Evolutionary conservation across 768 basidiomycete species (phyloP).

Genomic region (Trametes punicea): DNA sequence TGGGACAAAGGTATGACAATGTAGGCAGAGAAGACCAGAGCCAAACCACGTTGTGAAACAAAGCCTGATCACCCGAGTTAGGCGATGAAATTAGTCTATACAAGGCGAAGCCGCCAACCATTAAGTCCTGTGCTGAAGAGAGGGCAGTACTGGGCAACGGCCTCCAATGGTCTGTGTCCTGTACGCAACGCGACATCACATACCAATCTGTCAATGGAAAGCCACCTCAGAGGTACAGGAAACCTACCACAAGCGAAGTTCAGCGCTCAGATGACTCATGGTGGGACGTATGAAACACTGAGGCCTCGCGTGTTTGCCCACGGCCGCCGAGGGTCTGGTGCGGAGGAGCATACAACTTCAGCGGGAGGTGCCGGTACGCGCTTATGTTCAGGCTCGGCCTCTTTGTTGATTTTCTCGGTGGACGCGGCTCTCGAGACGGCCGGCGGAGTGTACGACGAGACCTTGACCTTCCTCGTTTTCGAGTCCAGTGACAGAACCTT

Average conservation of each 20-base stretch:
- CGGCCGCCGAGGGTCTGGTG: constrained; percentile 6
- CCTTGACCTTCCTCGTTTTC: constrained; percentile 47
- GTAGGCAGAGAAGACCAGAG: too few relatives aligned
- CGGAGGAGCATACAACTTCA: constrained; percentile 29
- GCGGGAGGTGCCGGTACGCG: constrained; percentile 40
- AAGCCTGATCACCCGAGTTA: too few relatives aligned
- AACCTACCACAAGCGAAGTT: background rate
- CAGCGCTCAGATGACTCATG: background rate
- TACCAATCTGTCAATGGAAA: too few relatives aligned
- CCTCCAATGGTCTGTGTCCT: too few relatives aligned
- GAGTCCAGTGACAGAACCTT: constrained; percentile 59
- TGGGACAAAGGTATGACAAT: too few relatives aligned
- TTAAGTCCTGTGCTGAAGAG: too few relatives aligned
- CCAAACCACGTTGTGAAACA: too few relatives aligned
- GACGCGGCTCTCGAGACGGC: constrained; percentile 36
- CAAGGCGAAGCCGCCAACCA: too few relatives aligned
- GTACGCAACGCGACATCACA: too few relatives aligned
- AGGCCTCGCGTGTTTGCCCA: constrained; percentile 21
- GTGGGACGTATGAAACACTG: constrained; percentile 17
- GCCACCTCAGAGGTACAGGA: too few relatives aligned
- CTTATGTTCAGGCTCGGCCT: constrained; percentile 34
- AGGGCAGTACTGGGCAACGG: too few relatives aligned
- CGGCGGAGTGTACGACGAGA: constrained; percentile 48
- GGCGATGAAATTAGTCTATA: too few relatives aligned
- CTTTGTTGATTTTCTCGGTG: constrained; percentile 24